Base-by-base conservation (phyloP, 345 rosid species). In the Hevea brasiliensis region DNA sequence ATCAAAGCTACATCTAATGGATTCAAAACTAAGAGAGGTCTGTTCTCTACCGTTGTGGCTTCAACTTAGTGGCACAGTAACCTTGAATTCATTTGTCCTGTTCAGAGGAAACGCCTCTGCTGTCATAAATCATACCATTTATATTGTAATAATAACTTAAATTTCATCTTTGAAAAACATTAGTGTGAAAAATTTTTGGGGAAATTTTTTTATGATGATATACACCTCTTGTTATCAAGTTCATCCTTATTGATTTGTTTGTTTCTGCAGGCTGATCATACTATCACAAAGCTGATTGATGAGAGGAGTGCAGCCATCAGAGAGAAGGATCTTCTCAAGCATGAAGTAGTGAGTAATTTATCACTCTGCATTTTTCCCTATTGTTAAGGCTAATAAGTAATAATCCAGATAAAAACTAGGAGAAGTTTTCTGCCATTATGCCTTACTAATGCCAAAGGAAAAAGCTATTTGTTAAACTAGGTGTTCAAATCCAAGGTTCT, bases 261-360 rank as follows among this genome's bases (percentile, higher is more conserved):
- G 11, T 44, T 64, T 65, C 75, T 79, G 56, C 81, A 86, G 92
- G 89, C 92, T 67, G 87, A 84, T 42, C 73, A 37, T 59, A 80
- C 73, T 24, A 83, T 86, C 29, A 53, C 21, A 53, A 75, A 77
- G 76, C 76, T 88, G 70, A 77, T 65, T 15, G 84, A 84, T 58
- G 92, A 84, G 74, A 83, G 74, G 32, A 81, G 60, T 47, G 57
- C 23, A 68, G 76, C 67, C 17, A 55, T 51, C 50, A 72, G 13
- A 66, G 87, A 86, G 75, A 86, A 73, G 73, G 79, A 86, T 32
- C 69, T 23, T 56, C 84, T 84, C 50, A 75, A 72, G 55, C 79
- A 13, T 13, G 88, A 86, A 23, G 2, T 83, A 67, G 89, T 86
- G 71, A 78, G 85, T 82, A 17, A 40, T 18, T 45, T 63, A 14